A percentile compares a stretch with the other conserved stretches of the same genome.
Conservation (phyloP, 495 filamentous ascomycete species). For the Penicillium paradoxum region DNA sequence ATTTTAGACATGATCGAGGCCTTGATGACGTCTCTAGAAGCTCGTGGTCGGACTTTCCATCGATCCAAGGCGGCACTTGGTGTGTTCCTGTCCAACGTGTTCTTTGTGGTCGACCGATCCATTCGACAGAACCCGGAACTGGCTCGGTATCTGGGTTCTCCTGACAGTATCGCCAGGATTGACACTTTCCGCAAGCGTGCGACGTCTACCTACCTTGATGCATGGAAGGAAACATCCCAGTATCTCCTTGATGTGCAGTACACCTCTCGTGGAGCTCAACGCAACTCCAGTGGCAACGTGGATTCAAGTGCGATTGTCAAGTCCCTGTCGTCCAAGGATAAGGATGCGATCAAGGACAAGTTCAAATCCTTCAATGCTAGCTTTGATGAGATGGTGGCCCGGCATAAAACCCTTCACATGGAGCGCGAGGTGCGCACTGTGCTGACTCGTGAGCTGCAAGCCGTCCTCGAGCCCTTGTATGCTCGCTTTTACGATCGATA, state of each 20-base stretch:
- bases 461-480: slow-evolving; percentile 90
- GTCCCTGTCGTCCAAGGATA: slow-evolving; percentile 77
- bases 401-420: slow-evolving; percentile 75
- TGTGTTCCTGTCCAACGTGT: slow-evolving; percentile 88
- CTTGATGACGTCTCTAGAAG: slow-evolving; percentile 71
- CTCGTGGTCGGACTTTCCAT: slow-evolving; percentile 65
- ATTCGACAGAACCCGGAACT: slow-evolving; percentile 75
- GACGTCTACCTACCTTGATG: slow-evolving; percentile 73
- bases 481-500: slow-evolving; percentile 94
- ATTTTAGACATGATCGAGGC: slow-evolving; percentile 78
- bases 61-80: slow-evolving; percentile 75
- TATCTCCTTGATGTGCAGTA: slow-evolving; percentile 88
- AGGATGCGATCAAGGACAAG: slow-evolving; percentile 93
- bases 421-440: slow-evolving; percentile 80
- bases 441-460: slow-evolving; percentile 76
- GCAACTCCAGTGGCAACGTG: slow-evolving; percentile 60
- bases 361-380: slow-evolving; percentile 84
- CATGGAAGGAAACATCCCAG: slow-evolving; percentile 81
- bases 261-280: slow-evolving; percentile 65
- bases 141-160: slow-evolving; percentile 59
- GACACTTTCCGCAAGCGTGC: slow-evolving; percentile 86
- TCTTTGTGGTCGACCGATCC: slow-evolving; percentile 78
- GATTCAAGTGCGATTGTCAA: slow-evolving; percentile 81
- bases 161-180: slow-evolving; percentile 56
- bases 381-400: slow-evolving; percentile 81